Percentiles rank a stretch among this genome's conserved stretches.
phyloP scores from a whole-genome alignment of 768 basidiomycete species.

The Thelephora aurantiotincta region DNA sequence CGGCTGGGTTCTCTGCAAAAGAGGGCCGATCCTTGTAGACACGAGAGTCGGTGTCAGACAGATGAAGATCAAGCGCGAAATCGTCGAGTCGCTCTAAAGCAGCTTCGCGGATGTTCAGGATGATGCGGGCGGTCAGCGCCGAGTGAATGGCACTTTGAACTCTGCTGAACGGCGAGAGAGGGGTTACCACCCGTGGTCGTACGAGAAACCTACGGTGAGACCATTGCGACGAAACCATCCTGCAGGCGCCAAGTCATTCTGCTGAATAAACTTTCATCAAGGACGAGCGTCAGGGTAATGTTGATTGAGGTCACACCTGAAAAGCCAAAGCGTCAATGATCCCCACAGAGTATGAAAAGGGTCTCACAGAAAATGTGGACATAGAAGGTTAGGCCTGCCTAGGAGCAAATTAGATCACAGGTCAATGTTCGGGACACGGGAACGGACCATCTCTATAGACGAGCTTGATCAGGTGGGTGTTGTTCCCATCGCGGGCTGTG shows the following conservation, averaged over 20 bases:
- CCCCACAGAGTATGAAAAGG: neutral
- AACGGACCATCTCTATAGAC: constrained; percentile 4
- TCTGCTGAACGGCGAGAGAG: neutral
- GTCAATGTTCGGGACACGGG: neutral
- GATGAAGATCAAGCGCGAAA: too few relatives aligned
- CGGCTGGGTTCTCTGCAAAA: too few relatives aligned
- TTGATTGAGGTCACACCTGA: constrained; percentile 5
- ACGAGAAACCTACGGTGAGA: constrained; percentile 2
- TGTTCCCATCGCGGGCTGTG: neutral
- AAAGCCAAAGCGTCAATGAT: neutral
- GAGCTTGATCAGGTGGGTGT: neutral
- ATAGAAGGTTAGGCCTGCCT: constrained; percentile 3
- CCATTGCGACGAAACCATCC: constrained; percentile 2
- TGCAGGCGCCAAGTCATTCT: neutral
- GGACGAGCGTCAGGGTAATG: constrained; percentile 2
- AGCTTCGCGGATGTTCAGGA: constrained; percentile 7
- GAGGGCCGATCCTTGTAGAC: too few relatives aligned
- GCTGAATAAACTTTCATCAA: constrained; percentile 1
- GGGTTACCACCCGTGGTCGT: neutral
- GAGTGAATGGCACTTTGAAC: constrained; percentile 6
- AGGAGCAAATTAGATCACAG: neutral
- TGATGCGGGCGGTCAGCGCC: constrained; percentile 6
- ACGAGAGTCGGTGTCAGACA: too few relatives aligned
- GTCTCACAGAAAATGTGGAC: constrained; percentile 5
- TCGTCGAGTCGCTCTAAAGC: neutral